These are phyloP conservation scores for Scolecobasidium constrictum DNA, from an alignment of 2,329 filamentous ascomycete genomes.

Conservation along the genomic window DNA sequence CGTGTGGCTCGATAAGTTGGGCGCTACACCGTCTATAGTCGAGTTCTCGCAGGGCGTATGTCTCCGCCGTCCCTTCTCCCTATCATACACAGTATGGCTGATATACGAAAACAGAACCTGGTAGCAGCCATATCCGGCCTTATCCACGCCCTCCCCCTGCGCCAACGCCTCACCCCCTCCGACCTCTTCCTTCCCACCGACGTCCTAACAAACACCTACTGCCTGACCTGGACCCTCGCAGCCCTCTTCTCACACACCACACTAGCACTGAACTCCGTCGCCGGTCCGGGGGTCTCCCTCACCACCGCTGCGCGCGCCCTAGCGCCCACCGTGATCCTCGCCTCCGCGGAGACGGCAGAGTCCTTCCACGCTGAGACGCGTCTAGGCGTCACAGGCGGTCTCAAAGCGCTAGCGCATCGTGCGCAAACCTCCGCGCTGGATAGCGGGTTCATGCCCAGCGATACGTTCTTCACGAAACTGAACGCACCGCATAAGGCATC, in stretches of 20 bases:
- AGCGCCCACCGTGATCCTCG: conserved; percentile 72
- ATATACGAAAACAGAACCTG: conserved; percentile 48
- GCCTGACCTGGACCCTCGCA: conserved; percentile 67
- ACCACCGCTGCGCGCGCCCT: conserved; percentile 61
- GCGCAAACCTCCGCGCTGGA: conserved; percentile 61
- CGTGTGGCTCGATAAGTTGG: conserved; percentile 49
- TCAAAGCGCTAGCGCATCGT: conserved; percentile 60
- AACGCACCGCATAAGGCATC: conserved; percentile 42
- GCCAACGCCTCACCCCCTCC: conserved; percentile 59
- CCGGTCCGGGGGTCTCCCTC: conserved; percentile 61
- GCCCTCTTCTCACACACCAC: conserved; percentile 79
- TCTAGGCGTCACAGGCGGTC: conserved; percentile 45
- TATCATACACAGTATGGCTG: conserved; percentile 4
- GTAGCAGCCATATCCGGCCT: conserved; percentile 75
- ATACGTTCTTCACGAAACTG: conserved; percentile 51
- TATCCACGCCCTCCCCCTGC: conserved; percentile 62
- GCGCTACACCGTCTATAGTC: conserved; percentile 55
- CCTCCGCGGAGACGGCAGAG: conserved; percentile 62
- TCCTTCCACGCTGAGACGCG: conserved; percentile 52
- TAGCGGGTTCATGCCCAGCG: conserved; percentile 61
- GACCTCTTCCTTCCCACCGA: conserved; percentile 83
- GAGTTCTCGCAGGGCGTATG: conserved; percentile 62
- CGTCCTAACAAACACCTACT: conserved; percentile 67
- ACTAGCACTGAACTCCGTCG: conserved; percentile 79
- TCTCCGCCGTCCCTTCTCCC: conserved; percentile 6